phyloP scores from a whole-genome alignment of 768 basidiomycete genomes.

The Solioccasus polychromus region DNA sequence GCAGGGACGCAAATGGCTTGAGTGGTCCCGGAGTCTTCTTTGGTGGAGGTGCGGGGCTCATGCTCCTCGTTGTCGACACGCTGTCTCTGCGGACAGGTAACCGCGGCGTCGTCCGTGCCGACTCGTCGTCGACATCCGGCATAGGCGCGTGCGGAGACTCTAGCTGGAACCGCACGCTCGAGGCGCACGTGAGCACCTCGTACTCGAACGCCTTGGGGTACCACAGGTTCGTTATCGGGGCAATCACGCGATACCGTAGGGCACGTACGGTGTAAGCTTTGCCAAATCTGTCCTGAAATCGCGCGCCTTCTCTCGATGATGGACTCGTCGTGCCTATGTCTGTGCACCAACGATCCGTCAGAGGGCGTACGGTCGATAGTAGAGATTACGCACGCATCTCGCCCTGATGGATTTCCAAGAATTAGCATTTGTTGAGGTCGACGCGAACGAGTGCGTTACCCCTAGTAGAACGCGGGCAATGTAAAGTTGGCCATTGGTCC shows the following conservation, averaged over 20 bases:
- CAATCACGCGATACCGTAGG: not conserved
- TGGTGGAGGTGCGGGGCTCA: not conserved
- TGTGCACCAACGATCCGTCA: not conserved
- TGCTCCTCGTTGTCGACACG: not conserved
- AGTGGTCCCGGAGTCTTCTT: not conserved
- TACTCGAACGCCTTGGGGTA: slow-evolving; percentile 17
- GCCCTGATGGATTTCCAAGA: slow-evolving; percentile 5
- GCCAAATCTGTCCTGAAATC: slow-evolving; percentile 11
- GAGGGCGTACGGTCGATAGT: not conserved
- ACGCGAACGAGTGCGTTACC: slow-evolving; percentile 3
- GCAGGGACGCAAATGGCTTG: slow-evolving; percentile 6
- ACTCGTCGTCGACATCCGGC: not conserved
- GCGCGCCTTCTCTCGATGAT: slow-evolving; percentile 12
- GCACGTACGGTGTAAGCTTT: slow-evolving; percentile 9
- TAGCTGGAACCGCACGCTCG: slow-evolving; percentile 17
- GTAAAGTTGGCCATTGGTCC: slow-evolving; percentile 11
- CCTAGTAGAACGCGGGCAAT: slow-evolving; percentile 16
- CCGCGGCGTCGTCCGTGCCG: not conserved
- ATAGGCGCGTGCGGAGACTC: not conserved
- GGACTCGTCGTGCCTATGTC: slow-evolving; percentile 16
- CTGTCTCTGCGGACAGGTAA: not conserved
- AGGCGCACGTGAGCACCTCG: slow-evolving; percentile 21
- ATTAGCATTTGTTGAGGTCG: slow-evolving; percentile 5
- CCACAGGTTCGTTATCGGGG: not conserved
- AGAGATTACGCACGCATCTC: slow-evolving; percentile 16